Evolutionary conservation across 2,329 filamentous ascomycete genomes (phyloP).

Genomic region (Ceratocystis albifundus): DNA sequence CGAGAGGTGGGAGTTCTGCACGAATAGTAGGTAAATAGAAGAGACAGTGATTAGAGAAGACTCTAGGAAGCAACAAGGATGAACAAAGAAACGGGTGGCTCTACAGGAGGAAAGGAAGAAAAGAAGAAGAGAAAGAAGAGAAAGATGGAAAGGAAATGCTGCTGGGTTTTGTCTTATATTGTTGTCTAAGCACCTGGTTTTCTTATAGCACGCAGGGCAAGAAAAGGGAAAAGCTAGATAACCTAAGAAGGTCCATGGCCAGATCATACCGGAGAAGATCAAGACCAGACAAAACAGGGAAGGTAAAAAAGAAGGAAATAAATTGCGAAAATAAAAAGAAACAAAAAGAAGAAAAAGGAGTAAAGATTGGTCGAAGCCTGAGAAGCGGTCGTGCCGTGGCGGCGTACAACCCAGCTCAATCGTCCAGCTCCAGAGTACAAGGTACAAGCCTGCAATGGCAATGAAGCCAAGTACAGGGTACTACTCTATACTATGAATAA

Average conservation of each 20-base stretch:
- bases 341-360: constrained; percentile 13
- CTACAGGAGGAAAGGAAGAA: not conserved
- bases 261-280: not conserved
- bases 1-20: not conserved
- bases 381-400: not conserved
- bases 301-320: not conserved
- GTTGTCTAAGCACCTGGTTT: not conserved
- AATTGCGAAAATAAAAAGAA: not conserved
- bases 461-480: not conserved
- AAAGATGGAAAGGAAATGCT: too few species aligned
- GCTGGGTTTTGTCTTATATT: not conserved
- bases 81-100: not conserved
- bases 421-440: not conserved
- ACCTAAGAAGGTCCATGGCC: not conserved
- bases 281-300: not conserved
- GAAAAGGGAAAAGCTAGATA: not conserved
- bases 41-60: not conserved
- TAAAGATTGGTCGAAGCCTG: not conserved
- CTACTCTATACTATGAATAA: not conserved
- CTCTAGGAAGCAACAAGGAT: too few species aligned
- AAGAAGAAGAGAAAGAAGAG: too few species aligned
- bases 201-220: not conserved
- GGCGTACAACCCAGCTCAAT: not conserved
- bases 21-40: not conserved
- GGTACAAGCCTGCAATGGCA: not conserved